Conservation (phyloP, 163 green algal genomes). For the Scenedesmus sp. region DNA sequence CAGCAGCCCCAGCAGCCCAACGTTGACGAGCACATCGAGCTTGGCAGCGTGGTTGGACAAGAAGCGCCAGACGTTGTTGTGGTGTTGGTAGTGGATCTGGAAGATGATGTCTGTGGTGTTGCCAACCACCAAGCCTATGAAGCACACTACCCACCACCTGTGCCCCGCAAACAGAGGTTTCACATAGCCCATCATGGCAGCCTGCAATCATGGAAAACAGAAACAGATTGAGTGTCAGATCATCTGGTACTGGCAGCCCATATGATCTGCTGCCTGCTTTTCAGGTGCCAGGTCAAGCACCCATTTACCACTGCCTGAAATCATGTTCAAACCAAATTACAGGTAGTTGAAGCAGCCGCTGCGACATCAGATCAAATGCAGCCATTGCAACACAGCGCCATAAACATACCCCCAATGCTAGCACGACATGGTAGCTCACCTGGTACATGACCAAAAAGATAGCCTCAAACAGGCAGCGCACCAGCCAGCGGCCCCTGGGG, state of each 20-base stretch:
- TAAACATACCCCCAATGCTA: too few relatives aligned
- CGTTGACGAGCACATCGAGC: constrained; percentile 16
- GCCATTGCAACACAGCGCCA: too few relatives aligned
- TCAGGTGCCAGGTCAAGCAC: neutral
- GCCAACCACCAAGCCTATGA: neutral
- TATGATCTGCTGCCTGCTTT: neutral
- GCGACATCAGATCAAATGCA: too few relatives aligned
- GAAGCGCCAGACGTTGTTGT: neutral
- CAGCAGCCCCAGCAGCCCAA: constrained; percentile 2
- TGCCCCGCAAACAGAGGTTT: neutral
- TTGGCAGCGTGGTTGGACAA: neutral
- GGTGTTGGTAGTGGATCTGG: neutral
- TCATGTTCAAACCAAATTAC: too few relatives aligned
- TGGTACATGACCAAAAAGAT: constrained; percentile 1
- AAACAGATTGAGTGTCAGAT: neutral
- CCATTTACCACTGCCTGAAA: too few relatives aligned
- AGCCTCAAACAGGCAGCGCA: constrained; percentile 7
- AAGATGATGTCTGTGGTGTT: neutral
- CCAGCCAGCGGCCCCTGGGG: constrained; percentile 7
- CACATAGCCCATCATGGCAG: neutral
- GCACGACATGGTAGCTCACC: neutral
- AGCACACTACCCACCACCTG: neutral
- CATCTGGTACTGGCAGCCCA: neutral
- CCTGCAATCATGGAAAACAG: neutral
- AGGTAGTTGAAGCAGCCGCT: too few relatives aligned